Base-by-base conservation (phyloP, 805 yeast genomes). In the Candida hungchunana region DNA sequence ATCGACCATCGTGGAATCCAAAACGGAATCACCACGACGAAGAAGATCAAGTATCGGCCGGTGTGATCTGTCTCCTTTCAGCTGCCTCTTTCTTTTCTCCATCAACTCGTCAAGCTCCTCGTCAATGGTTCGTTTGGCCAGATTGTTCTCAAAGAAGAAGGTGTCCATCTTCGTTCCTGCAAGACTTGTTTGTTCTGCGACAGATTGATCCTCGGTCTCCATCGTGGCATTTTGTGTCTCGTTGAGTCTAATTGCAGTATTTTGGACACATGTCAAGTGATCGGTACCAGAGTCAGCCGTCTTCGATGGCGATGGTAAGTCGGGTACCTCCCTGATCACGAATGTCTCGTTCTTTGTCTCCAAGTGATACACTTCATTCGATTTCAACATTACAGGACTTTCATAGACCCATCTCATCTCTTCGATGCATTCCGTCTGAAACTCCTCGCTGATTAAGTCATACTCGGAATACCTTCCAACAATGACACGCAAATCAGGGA, bases 71-170 rank as follows among this genome's bases (percentile, higher is more conserved):
- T 4, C 4, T 7, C 27, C 17, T 2, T 17, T 5, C 4, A 14
- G 3, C 18, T 26, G 28, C 25, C n/a, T 39, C 30, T 21, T 32
- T 26, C 29, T 47, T 12, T 12, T 36, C 5, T 26, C 6, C 5
- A 50, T 44, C 30, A 50, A 39, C 7, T 32, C 36, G 4, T 50
- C 44, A 13, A 50, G 28, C 5, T 50, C 52, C 12, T 42, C 45
- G 34, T 50, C 52, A 20, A 48, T 24, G 3, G 29, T 11, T 18
- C 46, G 38, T 26, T 44, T 48, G 16, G 33, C 8, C n/a, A 16
- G 29, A n/a, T 14, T 12, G 28, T 6, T 6, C n/a, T n/a, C 13
- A 18, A 13, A 9, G 13, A 14, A 14, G 28, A 14, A 7, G 28
- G 17, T 6, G 11, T 20, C 23, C 23, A 20, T 8, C 23, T 20